A percentile compares a stretch with the other conserved stretches of the same genome.
Conservation (phyloP, 495 filamentous ascomycete species). For the Bombardia bombarda region DNA sequence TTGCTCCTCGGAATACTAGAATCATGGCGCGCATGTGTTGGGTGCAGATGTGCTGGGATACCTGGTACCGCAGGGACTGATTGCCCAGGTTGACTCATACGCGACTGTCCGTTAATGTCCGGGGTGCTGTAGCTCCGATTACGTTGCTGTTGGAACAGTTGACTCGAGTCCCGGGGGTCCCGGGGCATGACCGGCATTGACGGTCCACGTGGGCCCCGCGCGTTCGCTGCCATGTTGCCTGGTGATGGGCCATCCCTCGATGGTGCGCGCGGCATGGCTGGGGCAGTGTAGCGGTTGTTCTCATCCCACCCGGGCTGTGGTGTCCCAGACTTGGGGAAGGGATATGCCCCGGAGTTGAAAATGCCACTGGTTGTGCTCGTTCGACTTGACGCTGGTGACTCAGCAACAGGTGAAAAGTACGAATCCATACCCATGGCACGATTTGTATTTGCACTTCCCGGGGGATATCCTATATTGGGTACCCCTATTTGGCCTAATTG, state of each 20-base stretch:
- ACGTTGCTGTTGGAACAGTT: slow-evolving; percentile 49
- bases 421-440: too few species aligned
- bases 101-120: slow-evolving; percentile 46
- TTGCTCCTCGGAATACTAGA: slow-evolving; percentile 45
- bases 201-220: slow-evolving; percentile 63
- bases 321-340: slow-evolving; percentile 68
- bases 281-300: slow-evolving; percentile 74
- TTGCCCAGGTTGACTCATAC: slow-evolving; percentile 24
- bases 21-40: slow-evolving; percentile 39
- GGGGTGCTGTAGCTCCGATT: slow-evolving; percentile 56
- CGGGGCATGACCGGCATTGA: slow-evolving; percentile 72
- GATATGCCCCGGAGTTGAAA: slow-evolving; percentile 59
- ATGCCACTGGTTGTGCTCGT: slow-evolving; percentile 54
- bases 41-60: slow-evolving; percentile 48
- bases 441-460: too few species aligned
- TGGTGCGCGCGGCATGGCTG: slow-evolving; percentile 68
- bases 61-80: slow-evolving; percentile 46
- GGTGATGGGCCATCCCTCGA: slow-evolving; percentile 68
- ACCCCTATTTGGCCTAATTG: slow-evolving; percentile 33
- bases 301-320: slow-evolving; percentile 58
- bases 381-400: slow-evolving; percentile 75
- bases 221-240: slow-evolving; percentile 44
- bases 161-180: slow-evolving; percentile 39
- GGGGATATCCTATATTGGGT: slow-evolving; percentile 38
- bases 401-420: slow-evolving; percentile 83